Conservation (phyloP, 257 asterid species). For the Thymus quinquecostatus region DNA sequence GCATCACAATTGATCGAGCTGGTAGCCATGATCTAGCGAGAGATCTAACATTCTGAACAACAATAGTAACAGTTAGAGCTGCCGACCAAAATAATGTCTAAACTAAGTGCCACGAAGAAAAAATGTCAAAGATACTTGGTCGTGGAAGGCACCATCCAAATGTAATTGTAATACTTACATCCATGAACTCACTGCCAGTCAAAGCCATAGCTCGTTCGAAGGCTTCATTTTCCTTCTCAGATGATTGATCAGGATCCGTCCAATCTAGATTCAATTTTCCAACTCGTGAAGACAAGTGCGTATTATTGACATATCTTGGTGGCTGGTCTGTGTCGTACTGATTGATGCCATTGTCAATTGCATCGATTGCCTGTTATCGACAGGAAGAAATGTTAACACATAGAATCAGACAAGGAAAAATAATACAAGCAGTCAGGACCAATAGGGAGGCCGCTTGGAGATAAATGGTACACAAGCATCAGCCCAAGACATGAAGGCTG, state of each 20-base stretch:
- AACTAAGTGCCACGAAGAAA: not conserved
- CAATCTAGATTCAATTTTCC: constrained; percentile 85
- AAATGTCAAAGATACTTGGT: not conserved
- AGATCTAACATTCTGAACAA: constrained; percentile 54
- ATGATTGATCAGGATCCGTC: constrained; percentile 81
- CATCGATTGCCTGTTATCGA: constrained; percentile 79
- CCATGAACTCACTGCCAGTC: constrained; percentile 81
- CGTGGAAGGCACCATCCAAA: constrained; percentile 6
- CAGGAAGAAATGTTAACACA: constrained; percentile 6
- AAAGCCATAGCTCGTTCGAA: constrained; percentile 79
- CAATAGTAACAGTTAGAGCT: constrained; percentile 25
- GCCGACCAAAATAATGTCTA: constrained; percentile 2
- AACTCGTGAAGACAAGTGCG: constrained; percentile 84
- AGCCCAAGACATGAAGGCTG: constrained; percentile 16
- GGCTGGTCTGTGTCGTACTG: constrained; percentile 85
- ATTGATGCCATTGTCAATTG: constrained; percentile 85
- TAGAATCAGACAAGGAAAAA: constrained; percentile 9
- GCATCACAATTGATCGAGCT: constrained; percentile 78
- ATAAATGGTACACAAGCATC: not conserved
- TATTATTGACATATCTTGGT: constrained; percentile 79
- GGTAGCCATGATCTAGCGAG: constrained; percentile 86
- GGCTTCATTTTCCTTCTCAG: constrained; percentile 85
- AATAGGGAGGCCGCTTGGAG: not conserved
- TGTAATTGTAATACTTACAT: constrained; percentile 48
- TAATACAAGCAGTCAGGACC: constrained; percentile 14